These are phyloP conservation scores for barley (Hordeum vulgare) DNA, from an alignment of 176 grass and related monocot genomes.

Conservation along the genomic window MorexV3_pseudomolecules_assembly NC_058522.1:330088325-330088824, in stretches of 20 bases:
- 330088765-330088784: not conserved
- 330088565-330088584: slow-evolving; percentile 86
- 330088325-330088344: slow-evolving; percentile 30
- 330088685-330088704: not conserved
- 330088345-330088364: slow-evolving; percentile 57
- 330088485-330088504: slow-evolving; percentile 82
- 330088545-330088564: slow-evolving; percentile 99
- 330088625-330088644: not conserved
- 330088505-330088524: slow-evolving; percentile 53
- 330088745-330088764: not conserved
- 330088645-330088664: not conserved
- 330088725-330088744: not conserved
- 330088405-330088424: slow-evolving; percentile 51
- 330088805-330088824: not conserved
- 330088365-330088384: slow-evolving; percentile 44
- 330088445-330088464: slow-evolving; percentile 74
- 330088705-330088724: not conserved
- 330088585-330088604: slow-evolving; percentile 80
- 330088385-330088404: slow-evolving; percentile 70
- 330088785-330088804: not conserved
- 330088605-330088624: not conserved
- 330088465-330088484: slow-evolving; percentile 89
- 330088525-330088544: slow-evolving; percentile 82
- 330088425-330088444: slow-evolving; percentile 41
- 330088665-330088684: not conserved